Evolutionary conservation across 2,329 filamentous ascomycete genomes (phyloP), one percentile per base, ranked within the genome.

Genomic region (Sarocladiaceae sp.): DNA sequence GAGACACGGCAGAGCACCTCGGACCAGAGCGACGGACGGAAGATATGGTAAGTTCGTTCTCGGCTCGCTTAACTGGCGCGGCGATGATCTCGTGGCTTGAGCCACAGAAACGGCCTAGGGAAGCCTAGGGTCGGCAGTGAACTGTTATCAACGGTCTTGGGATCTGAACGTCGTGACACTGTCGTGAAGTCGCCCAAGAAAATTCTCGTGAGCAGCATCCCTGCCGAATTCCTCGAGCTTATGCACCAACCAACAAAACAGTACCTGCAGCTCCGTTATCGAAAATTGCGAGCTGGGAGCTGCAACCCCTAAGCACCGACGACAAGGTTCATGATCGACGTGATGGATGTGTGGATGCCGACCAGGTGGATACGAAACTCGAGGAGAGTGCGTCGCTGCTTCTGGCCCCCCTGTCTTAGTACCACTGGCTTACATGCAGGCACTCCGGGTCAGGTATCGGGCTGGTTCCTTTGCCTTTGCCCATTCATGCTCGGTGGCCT

Each of bases 1-100:
- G 23, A 44, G 40, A 44, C 40, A 44, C 18, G 40, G 40, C 40
- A 26, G 20, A 40, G 8, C n/a, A n/a, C n/a, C n/a, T n/a, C n/a
- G n/a, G n/a, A n/a, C n/a, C n/a, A n/a, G n/a, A n/a, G n/a, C n/a
- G n/a, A n/a, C n/a, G n/a, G n/a, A n/a, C n/a, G n/a, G n/a, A n/a
- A n/a, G n/a, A n/a, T n/a, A n/a, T n/a, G n/a, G n/a, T n/a, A n/a
- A n/a, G n/a, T n/a, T n/a, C n/a, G n/a, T n/a, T n/a, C n/a, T n/a
- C n/a, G n/a, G n/a, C n/a, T n/a, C n/a, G n/a, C n/a, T n/a, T n/a
- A n/a, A n/a, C n/a, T n/a, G n/a, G n/a, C n/a, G n/a, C n/a, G n/a
- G n/a, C n/a, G n/a, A n/a, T n/a, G n/a, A n/a, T n/a, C n/a, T n/a
- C n/a, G n/a, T n/a, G n/a, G n/a, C n/a, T n/a, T n/a, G n/a, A n/a